Percentiles rank a stretch among this genome's conserved stretches.
Evolutionary conservation across 2,329 filamentous ascomycete species (phyloP).

Genomic region (Ophiocordyceps camponoti-leonardi): DNA sequence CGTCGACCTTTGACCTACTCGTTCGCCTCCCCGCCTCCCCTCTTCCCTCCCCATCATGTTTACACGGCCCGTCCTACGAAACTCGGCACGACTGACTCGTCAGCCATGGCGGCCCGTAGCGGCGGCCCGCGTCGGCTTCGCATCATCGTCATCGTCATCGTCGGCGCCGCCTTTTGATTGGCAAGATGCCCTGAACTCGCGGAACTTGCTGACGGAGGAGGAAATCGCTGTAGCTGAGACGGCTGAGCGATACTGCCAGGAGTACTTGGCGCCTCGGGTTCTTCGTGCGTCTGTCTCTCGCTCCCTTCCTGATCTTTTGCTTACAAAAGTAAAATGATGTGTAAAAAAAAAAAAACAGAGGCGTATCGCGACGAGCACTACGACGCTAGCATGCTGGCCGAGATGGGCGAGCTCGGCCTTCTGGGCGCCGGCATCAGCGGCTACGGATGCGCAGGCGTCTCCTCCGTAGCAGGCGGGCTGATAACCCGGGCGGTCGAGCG

Average conservation of each 20-base stretch:
- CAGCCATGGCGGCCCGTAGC: constrained; percentile 9
- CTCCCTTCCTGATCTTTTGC: not conserved
- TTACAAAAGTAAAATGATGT: too few species aligned
- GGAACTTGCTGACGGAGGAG: constrained; percentile 70
- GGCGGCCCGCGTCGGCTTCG: constrained; percentile 14
- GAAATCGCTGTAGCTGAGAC: constrained; percentile 82
- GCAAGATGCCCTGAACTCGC: constrained; percentile 70
- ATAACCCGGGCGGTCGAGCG: constrained; percentile 84
- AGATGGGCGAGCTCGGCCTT: constrained; percentile 87
- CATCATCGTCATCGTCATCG: constrained; percentile 15
- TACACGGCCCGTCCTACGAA: not conserved
- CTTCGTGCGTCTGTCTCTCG: constrained; percentile 42
- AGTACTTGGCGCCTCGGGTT: constrained; percentile 69
- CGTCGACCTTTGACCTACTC: not conserved
- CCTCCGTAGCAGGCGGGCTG: constrained; percentile 72
- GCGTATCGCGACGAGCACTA: constrained; percentile 75
- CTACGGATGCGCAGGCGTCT: constrained; percentile 76
- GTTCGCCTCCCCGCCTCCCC: too few species aligned
- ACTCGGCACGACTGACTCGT: constrained; percentile 3
- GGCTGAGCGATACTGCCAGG: constrained; percentile 86
- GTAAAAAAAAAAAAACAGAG: constrained; percentile 28
- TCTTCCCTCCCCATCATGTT: not conserved
- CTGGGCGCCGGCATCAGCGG: constrained; percentile 74
- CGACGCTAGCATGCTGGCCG: constrained; percentile 67
- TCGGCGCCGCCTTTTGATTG: constrained; percentile 51